Base-by-base conservation (phyloP, 352 stramenopile species). In the Elongisporangium undulatum region DNA sequence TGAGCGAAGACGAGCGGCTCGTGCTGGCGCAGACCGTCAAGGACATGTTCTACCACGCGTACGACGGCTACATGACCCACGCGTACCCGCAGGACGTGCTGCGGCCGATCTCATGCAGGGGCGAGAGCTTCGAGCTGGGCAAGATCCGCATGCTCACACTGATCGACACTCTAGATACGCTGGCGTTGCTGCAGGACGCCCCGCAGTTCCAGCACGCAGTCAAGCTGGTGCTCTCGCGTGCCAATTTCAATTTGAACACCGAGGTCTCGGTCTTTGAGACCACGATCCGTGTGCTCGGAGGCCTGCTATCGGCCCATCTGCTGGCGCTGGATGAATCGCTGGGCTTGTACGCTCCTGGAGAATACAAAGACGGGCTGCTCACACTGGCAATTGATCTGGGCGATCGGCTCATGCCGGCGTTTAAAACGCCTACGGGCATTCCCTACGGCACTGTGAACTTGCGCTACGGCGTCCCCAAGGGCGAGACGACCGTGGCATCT, bases 391-490 rank as follows among this genome's bases (percentile, higher is more conserved):
- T 94, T 17, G 97, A 99, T 71, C 77, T 99, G 51, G 97, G 84
- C 2, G 81, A 98, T 26, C 88, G 98, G 3, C 72, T 99, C 5
- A 71, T 99, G 60, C 87, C 90, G 19, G 97, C 97, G 41, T 99
- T 99, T 75, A 69, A 97, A 45, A 99, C 97, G 1, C 64, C 76
- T 22, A 99, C 96, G 23, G 87, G 84, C 7, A 99, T 99, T 69
- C 97, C 97, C 17, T 99, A 96, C 67, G 96, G 97, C 21, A 99
- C 95, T 3, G 96, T 99, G 15, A 99, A 99, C 68, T 61, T 99
- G 16, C 67, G 90, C 4, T 51, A 67, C 7, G 86, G 86, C 2
- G 88, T 99, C 22, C 97, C 96, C 1, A 63, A 67, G 20, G 87
- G 75, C 56, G 97, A 99, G 79, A 99, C 97, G 3, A 77, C 86